Conservation (phyloP, 805 yeast genomes). For the Cyberlindnera xishuangbannaensis region DNA sequence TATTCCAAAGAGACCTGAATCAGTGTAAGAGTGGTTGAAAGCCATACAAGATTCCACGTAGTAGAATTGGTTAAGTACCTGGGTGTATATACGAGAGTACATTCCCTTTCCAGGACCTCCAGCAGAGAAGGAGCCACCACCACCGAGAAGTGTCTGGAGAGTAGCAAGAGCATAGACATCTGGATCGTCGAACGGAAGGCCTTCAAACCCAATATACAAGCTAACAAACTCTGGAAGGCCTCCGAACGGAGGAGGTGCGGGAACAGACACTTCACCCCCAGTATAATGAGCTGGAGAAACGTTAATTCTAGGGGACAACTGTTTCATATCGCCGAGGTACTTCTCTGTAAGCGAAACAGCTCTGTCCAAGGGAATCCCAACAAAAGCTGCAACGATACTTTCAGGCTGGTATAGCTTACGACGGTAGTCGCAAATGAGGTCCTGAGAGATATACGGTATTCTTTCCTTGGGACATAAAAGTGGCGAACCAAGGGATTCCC, state of each 20-base stretch:
- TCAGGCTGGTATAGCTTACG: conserved; percentile 68
- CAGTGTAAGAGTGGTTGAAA: conserved; percentile 85
- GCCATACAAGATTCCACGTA: conserved; percentile 84
- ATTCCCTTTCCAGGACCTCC: conserved; percentile 99
- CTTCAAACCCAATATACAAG: conserved; percentile 83
- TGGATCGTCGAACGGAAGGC: conserved; percentile 73
- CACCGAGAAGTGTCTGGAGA: conserved; percentile 85
- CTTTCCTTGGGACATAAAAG: conserved; percentile 72
- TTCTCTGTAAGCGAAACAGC: conserved; percentile 61
- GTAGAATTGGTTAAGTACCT: conserved; percentile 86
- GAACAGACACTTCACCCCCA: conserved; percentile 52
- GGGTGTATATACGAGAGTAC: conserved; percentile 90
- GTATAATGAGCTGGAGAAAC: conserved; percentile 44
- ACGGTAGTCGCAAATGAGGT: conserved; percentile 56
- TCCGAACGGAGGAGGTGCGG: conserved; percentile 37
- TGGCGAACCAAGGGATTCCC: conserved; percentile 80
- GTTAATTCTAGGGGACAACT: conserved; percentile 24
- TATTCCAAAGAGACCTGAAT: conserved; percentile 88
- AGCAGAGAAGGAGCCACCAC: conserved; percentile 96
- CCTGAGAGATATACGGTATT: conserved; percentile 47
- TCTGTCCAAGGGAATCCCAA: conserved; percentile 68
- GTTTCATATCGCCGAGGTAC: conserved; percentile 58
- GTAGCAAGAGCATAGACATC: conserved; percentile 90
- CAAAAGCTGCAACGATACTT: conserved; percentile 76
- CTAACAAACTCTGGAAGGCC: conserved; percentile 73